These are phyloP conservation scores for Sisymbrium altissimum DNA, from an alignment of 345 rosid species.

Conservation along the genomic window DNA sequence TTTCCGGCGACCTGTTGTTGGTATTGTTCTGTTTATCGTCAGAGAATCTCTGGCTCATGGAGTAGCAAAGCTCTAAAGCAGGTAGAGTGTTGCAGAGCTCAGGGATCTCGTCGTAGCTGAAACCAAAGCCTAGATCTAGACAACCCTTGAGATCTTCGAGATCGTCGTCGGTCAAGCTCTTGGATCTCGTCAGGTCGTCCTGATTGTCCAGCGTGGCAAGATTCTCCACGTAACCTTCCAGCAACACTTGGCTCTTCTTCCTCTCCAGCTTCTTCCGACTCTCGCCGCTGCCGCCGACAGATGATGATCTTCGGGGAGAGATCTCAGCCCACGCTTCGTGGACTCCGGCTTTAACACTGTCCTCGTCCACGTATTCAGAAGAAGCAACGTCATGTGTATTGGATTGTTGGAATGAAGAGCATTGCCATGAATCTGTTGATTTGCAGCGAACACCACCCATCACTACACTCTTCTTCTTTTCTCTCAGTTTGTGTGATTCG, in stretches of 20 bases:
- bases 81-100: conserved; percentile 92
- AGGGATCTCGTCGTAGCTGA: conserved; percentile 92
- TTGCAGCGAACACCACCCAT: background rate
- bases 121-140: conserved; percentile 91
- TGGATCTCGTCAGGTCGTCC: conserved; percentile 68
- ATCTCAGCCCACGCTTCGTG: conserved; percentile 19
- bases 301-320: conserved; percentile 3
- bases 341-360: background rate
- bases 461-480: too few species aligned
- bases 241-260: conserved; percentile 76
- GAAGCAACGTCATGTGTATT: background rate
- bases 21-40: too few species aligned
- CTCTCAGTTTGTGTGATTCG: too few species aligned
- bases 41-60: conserved; percentile 81
- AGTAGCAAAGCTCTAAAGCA: conserved; percentile 90
- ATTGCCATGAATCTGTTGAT: background rate
- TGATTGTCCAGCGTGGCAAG: conserved; percentile 17
- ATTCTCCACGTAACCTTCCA: conserved; percentile 63
- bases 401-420: too few species aligned
- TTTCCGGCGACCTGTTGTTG: conserved; percentile 39
- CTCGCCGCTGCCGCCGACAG: background rate
- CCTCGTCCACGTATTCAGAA: background rate
- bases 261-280: conserved; percentile 36
- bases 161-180: conserved; percentile 89
- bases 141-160: conserved; percentile 89